Base-by-base conservation (phyloP, 176 grass and related monocot genomes). In the Musa beccarii region DNA sequence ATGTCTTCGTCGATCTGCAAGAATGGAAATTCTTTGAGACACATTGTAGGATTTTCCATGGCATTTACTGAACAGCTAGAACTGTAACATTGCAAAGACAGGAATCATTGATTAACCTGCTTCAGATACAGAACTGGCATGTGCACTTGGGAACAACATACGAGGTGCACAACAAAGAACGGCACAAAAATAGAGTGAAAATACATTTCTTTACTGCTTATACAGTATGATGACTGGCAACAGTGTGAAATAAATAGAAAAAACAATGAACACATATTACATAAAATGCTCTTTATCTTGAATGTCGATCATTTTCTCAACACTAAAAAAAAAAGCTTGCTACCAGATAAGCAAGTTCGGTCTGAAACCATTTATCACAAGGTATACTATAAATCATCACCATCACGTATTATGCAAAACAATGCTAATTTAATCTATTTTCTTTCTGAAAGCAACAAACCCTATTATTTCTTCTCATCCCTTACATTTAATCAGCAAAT, bases 1-100 rank as follows among this genome's bases (percentile, higher is more conserved):
- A 87, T 84, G 78, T 89, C 91, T 74, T 99, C 95, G 86, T 99
- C 95, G 71, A 99, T 89, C 95, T 99, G 84, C 63, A 84, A 72
- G 79, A 80, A 75, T 34, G 75, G 49, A 55, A 75, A 74, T 79
- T 65, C 54, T 53, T n/a, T 25, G 7, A n/a, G 1, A 10, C 34
- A 43, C 34, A 5, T 43, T 43, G 34, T 43, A 43, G 34, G 34
- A 28, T 43, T 43, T 43, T 43, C 4, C 4, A 43, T 43, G 34
- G 34, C 34, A 43, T 43, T 43, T 43, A 6, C 34, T 43, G 34
- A 43, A 43, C 34, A 43, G 34, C 34, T 5, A 6, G 34, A 43
- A 43, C 34, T 43, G 34, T 43, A 4, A 43, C 34, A 43, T 43
- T 43, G 34, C 34, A 43, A 43, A 43, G 4, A 43, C 34, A 43